A percentile compares a stretch with the other conserved stretches of the same genome.
These are phyloP conservation scores for Novakomyces olei DNA, from an alignment of 805 yeast species.

Conservation along the genomic window DNA sequence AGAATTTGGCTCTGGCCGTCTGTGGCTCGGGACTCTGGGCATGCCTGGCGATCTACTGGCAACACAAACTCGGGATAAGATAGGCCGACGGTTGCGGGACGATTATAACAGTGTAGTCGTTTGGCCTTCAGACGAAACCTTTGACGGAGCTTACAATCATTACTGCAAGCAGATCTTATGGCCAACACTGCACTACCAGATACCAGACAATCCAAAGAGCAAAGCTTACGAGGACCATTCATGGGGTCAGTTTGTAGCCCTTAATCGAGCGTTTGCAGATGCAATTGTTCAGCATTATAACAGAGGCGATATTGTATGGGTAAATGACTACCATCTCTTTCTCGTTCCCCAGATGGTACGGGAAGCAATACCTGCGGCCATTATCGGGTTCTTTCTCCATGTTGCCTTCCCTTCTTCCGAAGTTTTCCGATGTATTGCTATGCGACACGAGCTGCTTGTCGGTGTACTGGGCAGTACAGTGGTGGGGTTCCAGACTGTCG, in stretches of 20 bases:
- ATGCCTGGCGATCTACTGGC: conserved; percentile 77
- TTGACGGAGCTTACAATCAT: conserved; percentile 75
- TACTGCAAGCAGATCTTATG: conserved; percentile 87
- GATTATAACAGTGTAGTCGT: conserved; percentile 21
- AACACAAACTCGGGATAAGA: conserved; percentile 28
- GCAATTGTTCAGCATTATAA: conserved; percentile 44
- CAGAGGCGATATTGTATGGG: conserved; percentile 61
- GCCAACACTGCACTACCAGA: conserved; percentile 88
- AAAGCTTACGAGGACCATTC: conserved; percentile 91
- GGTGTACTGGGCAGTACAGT: conserved; percentile 82
- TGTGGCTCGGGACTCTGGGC: conserved; percentile 83
- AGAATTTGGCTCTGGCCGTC: conserved; percentile 16
- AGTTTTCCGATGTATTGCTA: conserved; percentile 83
- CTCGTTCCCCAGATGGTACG: conserved; percentile 72
- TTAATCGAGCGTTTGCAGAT: conserved; percentile 66
- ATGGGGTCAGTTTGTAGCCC: conserved; percentile 58
- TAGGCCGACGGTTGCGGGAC: conserved; percentile 21
- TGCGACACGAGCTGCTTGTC: conserved; percentile 46
- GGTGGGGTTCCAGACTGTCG: conserved; percentile 75
- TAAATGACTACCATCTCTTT: conserved; percentile 82
- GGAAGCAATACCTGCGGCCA: conserved; percentile 50
- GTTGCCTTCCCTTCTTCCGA: conserved; percentile 90
- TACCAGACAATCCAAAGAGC: conserved; percentile 83
- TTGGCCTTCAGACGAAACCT: conserved; percentile 52
- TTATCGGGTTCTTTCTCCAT: conserved; percentile 79